These are phyloP conservation scores for Royoungia palumana DNA, from an alignment of 768 basidiomycete genomes.

Conservation along the genomic window DNA sequence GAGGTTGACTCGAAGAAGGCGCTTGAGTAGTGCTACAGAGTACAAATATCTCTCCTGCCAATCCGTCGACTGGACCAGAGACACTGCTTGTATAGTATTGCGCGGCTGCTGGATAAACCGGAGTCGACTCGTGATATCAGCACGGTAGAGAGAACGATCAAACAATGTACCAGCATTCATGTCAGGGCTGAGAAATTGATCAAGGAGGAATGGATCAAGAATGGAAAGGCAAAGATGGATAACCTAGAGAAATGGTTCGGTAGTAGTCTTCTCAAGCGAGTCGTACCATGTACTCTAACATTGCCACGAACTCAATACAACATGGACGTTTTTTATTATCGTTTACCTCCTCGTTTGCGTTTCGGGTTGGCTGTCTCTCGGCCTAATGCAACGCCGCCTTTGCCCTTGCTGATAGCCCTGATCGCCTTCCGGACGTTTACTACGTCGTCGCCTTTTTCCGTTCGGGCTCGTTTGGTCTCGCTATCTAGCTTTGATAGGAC, in stretches of 20 bases:
- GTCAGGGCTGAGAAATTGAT: constrained; percentile 72
- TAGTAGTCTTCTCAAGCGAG: no score
- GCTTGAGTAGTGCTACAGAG: constrained; percentile 90
- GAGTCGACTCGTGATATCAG: constrained; percentile 86
- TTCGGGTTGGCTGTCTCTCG: constrained; percentile 33
- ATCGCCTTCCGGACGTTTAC: constrained; percentile 91
- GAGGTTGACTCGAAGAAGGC: constrained; percentile 91
- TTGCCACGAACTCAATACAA: constrained; percentile 9
- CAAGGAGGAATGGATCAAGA: constrained; percentile 82
- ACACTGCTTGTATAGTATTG: constrained; percentile 90
- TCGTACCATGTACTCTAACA: constrained; percentile 16
- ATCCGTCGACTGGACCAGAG: constrained; percentile 68
- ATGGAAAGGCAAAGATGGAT: constrained; percentile 58
- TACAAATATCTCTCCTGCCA: constrained; percentile 61
- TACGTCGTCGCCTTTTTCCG: constrained; percentile 48
- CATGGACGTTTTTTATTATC: constrained; percentile 12
- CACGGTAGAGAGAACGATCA: constrained; percentile 89
- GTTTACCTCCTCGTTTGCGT: constrained; percentile 31
- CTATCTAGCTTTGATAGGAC: constrained; percentile 78
- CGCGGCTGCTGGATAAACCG: constrained; percentile 70
- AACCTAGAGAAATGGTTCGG: no score
- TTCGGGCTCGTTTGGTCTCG: constrained; percentile 52
- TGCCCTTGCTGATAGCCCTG: constrained; percentile 65
- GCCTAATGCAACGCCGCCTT: constrained; percentile 58
- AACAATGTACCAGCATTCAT: constrained; percentile 79